A percentile compares a stretch with the other conserved stretches of the same genome.
Evolutionary conservation across 257 asterid species (phyloP).

Genomic region (Solanum pennellii): DNA sequence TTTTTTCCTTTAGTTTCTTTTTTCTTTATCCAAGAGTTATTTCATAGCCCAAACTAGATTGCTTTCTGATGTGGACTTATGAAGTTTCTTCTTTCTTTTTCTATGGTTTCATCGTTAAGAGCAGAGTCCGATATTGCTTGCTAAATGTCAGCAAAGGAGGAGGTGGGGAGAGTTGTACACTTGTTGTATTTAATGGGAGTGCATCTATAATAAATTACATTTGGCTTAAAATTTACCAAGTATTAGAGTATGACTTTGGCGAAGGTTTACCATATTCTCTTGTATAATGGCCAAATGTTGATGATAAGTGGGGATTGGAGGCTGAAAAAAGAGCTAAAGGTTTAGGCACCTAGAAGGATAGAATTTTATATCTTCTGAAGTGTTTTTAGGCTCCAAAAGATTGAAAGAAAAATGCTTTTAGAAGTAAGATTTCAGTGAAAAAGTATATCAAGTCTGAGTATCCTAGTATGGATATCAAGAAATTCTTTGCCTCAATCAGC

Average conservation of each 20-base stretch:
- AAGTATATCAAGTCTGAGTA: slow-evolving; percentile 33
- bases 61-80: neutral
- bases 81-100: neutral
- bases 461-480: slow-evolving; percentile 39
- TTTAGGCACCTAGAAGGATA: slow-evolving; percentile 35
- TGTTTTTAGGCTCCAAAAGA: no score
- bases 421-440: slow-evolving; percentile 50
- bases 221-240: no score
- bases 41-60: neutral
- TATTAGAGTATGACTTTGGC: no score
- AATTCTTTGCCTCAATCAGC: slow-evolving; percentile 42
- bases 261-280: no score
- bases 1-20: no score
- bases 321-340: slow-evolving; percentile 43
- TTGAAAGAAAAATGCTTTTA: slow-evolving; percentile 10
- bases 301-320: slow-evolving; percentile 34
- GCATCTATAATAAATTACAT: no score
- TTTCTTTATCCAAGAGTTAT: no score
- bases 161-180: neutral
- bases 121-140: no score
- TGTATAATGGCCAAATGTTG: no score
- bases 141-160: neutral
- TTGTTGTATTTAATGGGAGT: no score
- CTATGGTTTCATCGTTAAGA: neutral
- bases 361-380: no score